Evolutionary conservation across 495 filamentous ascomycete genomes (phyloP), one percentile per base, ranked within the genome.

Genomic region (Trichoderma reesei): DNA sequence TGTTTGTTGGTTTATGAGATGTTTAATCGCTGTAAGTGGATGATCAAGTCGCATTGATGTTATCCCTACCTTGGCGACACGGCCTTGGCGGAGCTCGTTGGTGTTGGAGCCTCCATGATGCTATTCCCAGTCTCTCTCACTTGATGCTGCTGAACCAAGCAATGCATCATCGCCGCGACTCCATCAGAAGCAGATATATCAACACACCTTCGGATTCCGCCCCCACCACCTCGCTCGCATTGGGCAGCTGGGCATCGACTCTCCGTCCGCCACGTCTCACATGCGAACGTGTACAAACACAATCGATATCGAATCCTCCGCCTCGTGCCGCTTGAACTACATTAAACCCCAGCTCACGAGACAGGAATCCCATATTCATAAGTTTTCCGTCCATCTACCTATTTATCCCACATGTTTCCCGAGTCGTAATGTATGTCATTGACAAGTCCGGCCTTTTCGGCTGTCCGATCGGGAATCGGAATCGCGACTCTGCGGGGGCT

Each of bases 171-270:
- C 51, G 5, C 7, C 34, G 44, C 44, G 26, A 26, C 1, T 26
- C 44, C 51, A 34, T 56, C 51, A 34, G 51, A 56, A 33, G 20
- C 51, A 34, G 2, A 56, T 6, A 56, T 56, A 34, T 11, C 26
- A 14, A 13, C 26, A 26, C 26, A 26, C 26, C 26, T 26, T 26
- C 26, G 1, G 31, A 56, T 36, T 2, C 51, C 51, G 51, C 16
- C 51, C 8, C 51, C 51, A 56, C 51, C 26, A 56, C 33, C 11
- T 4, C 3, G 51, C 51, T 14, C 26, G 51, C 31, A 56, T 56
- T 56, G 51, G 51, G 51, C 51, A 56, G 51, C 51, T 56, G 51
- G 51, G 51, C 51, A 33, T 34, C 51, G 51, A 56, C 51, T 56
- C 51, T 31, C 51, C 20, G 51, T 33, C 1, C 14, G 51, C 51